Evolutionary conservation across 441 rosid genomes (phyloP), one percentile per base, ranked within the genome.

Genomic region (Biscutella laevigata): DNA sequence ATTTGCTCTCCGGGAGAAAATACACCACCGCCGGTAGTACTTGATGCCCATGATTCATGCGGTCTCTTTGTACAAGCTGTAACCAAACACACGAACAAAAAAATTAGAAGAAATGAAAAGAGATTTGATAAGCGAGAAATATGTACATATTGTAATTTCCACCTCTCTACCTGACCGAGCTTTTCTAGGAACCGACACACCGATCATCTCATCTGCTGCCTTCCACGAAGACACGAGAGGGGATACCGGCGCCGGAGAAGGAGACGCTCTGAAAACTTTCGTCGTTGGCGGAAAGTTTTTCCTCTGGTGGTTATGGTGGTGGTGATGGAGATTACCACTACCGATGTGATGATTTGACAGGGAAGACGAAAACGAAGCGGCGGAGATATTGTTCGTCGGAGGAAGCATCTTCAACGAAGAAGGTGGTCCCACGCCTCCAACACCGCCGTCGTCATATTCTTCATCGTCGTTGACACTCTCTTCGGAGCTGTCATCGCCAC

Each of bases 91-190:
- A 26, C 8, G 16, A 38, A 9, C 10, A 43, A 16, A 26, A 4
- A 46, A 27, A 33, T 26, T 6, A 52, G 64, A 77, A 67, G 41
- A 40, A 21, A 27, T 22, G 52, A 53, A 47, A 21, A 17, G 10
- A 14, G 21, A 22, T 53, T 27, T 19, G 46, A 52, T 38, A 43
- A 26, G 10, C 37, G 41, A 11, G 17, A 42, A 61, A 67, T 69
- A 69, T 60, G 36, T 17, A 12, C 1, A 66, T 14, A 59, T 37
- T 43, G 44, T 17, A 68, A 48, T 73, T 66, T 80, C 89, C 88
- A 78, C 82, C 77, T 78, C 92, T 76, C 77, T 83, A 92, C 99
- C 99, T 88, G 97, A 86, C 81, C 99, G 97, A 75, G 99, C 97
- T 86, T 86, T 92, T 74, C 99, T 70, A 58, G 97, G 99, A 30